Base-by-base conservation (phyloP, 345 rosid genomes). In the Cochlearia excelsa region DNA sequence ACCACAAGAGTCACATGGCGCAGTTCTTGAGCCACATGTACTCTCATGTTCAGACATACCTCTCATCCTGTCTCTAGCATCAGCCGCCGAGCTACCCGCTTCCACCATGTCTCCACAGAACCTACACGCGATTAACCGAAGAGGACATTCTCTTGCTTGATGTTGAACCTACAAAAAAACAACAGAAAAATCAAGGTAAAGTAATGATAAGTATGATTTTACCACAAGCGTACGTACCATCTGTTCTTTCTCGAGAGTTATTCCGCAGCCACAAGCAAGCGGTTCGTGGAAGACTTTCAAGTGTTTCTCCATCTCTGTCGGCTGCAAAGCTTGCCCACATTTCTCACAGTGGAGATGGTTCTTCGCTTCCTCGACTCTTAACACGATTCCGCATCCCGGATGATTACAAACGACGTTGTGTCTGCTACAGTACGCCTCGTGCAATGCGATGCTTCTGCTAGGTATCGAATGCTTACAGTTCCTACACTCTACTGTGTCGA, bases 1-100 rank as follows among this genome's bases (percentile, higher is more conserved):
- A 37, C 99, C 96, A 30, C 97, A 93, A 3, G 92, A 87, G 71
- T 89, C 95, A 37, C 97, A 90, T 1, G 95, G 92, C 0, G 96
- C 84, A 9, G 99, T 93, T 75, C 97, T 81, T 1, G 99, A 89
- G 47, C 97, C 97, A 46, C 97, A 93, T 4, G 62, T 23, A 81
- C 99, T 89, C 76, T 93, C 99, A 58, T 93, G 96, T 82, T 93
- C 96, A 0, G 83, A 81, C 29, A 93, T 81, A n/a, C 97, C 99
- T 66, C 88, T 81, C 58, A 93, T 45, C 67, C 83, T 80, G 79
- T 89, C 95, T 31, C 97, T 69, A 30, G 31, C 68, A 61, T 93
- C 95, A 75, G 73, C 60, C 5, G 97, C 85, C 1, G 81, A 78
- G 64, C 51, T 79, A 49, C 95, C 99, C 0, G 99, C 96, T 69